Percentiles rank a stretch among this genome's conserved stretches.
Conservation (phyloP, 129 eudicot genomes). For the sunflower (Helianthus annuus) region HanXRQr2.0-SUNRISE NC_035437.2:176871482-176871981, state of each 20-base stretch:
- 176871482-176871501: not conserved
- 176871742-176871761: slow-evolving; percentile 35
- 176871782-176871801: slow-evolving; percentile 49
- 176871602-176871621: slow-evolving; percentile 23
- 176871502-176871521: not conserved
- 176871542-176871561: not conserved
- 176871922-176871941: slow-evolving; percentile 53
- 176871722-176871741: slow-evolving; percentile 67
- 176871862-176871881: slow-evolving; percentile 24
- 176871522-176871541: not conserved
- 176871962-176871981: slow-evolving; percentile 77
- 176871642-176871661: slow-evolving; percentile 55
- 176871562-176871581: not conserved
- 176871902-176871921: slow-evolving; percentile 29
- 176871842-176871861: slow-evolving; percentile 52
- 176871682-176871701: slow-evolving; percentile 33
- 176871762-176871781: slow-evolving; percentile 16
- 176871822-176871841: slow-evolving; percentile 43
- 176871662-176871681: slow-evolving; percentile 62
- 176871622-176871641: slow-evolving; percentile 46
- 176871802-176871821: slow-evolving; percentile 47
- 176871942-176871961: slow-evolving; percentile 85
- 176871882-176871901: slow-evolving; percentile 17
- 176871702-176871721: slow-evolving; percentile 21
- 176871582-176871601: not conserved